Evolutionary conservation across 257 asterid genomes (phyloP).

Genomic region (Lycium barbarum): DNA sequence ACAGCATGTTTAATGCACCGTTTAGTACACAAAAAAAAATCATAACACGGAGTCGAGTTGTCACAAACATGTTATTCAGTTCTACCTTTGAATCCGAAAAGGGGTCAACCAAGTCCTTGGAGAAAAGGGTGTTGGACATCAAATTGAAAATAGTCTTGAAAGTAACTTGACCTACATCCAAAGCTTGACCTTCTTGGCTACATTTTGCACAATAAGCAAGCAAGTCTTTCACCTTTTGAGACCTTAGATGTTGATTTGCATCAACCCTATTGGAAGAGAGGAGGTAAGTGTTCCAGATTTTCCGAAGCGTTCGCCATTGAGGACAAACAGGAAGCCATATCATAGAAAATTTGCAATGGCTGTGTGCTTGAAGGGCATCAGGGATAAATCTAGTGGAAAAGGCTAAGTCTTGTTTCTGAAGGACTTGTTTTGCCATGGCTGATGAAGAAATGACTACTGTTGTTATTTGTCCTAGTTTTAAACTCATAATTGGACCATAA

Average conservation of each 20-base stretch:
- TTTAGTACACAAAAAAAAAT: background rate
- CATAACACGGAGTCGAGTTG: background rate
- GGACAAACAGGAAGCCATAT: constrained; percentile 37
- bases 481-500: constrained; percentile 42
- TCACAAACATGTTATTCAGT: no score
- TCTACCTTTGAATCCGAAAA: constrained; percentile 54
- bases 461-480: background rate
- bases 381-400: constrained; percentile 34
- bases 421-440: constrained; percentile 23
- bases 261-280: constrained; percentile 31
- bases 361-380: constrained; percentile 34
- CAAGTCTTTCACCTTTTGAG: constrained; percentile 65
- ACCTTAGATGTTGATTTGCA: constrained; percentile 53
- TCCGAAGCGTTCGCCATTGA: constrained; percentile 35
- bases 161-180: constrained; percentile 56
- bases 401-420: constrained; percentile 32
- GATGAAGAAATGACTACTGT: constrained; percentile 35
- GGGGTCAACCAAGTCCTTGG: constrained; percentile 58
- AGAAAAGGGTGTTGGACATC: constrained; percentile 59
- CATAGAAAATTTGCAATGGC: constrained; percentile 28
- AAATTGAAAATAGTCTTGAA: constrained; percentile 42
- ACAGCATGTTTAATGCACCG: no score
- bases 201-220: constrained; percentile 50
- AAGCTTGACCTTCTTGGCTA: constrained; percentile 49
- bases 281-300: constrained; percentile 44